Percentiles rank a stretch among this genome's conserved stretches.
Evolutionary conservation across 2,329 filamentous ascomycete genomes (phyloP).

Genomic region (Cryphonectria carpinicola): DNA sequence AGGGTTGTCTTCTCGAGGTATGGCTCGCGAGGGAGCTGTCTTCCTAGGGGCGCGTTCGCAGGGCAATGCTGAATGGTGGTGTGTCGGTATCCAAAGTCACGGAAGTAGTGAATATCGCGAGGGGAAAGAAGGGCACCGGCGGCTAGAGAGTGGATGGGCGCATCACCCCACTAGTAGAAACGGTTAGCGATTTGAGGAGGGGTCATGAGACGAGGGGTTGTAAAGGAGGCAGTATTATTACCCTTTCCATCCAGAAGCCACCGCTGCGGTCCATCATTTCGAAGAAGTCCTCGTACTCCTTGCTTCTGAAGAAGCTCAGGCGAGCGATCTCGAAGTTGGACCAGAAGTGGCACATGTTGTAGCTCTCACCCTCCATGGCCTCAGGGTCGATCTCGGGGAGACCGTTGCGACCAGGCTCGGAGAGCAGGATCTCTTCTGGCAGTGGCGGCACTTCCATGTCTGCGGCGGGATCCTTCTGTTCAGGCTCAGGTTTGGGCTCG

Average conservation of each 20-base stretch:
- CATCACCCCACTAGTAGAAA: conserved; percentile 89
- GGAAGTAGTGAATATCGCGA: conserved; percentile 95
- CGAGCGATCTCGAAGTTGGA: conserved; percentile 98
- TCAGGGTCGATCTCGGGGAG: conserved; percentile 86
- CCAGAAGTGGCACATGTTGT: conserved; percentile 99
- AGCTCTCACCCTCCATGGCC: conserved; percentile 94
- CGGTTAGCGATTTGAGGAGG: conserved; percentile 9
- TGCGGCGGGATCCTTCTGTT: conserved; percentile 57
- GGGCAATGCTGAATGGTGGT: conserved; percentile 99
- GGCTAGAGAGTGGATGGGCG: conserved; percentile 95
- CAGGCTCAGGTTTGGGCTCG: conserved; percentile 69
- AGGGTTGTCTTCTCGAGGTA: conserved; percentile 81
- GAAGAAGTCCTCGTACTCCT: conserved; percentile 97
- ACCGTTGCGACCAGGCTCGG: conserved; percentile 70
- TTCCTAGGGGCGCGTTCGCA: conserved; percentile 81
- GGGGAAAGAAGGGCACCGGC: conserved; percentile 84
- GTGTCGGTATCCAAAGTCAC: conserved; percentile 96
- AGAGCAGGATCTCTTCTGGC: conserved; percentile 80
- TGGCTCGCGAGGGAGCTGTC: conserved; percentile 79
- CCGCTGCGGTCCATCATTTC: conserved; percentile 98
- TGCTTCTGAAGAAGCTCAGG: conserved; percentile 94
- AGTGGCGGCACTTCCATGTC: conserved; percentile 70
- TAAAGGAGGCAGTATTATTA: conserved; percentile 56
- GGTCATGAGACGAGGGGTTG: conserved; percentile 6
- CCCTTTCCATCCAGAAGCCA: conserved; percentile 98